These are phyloP conservation scores for Drechslera avenae DNA, from an alignment of 2,329 filamentous ascomycete species.

Conservation along the genomic window DNA sequence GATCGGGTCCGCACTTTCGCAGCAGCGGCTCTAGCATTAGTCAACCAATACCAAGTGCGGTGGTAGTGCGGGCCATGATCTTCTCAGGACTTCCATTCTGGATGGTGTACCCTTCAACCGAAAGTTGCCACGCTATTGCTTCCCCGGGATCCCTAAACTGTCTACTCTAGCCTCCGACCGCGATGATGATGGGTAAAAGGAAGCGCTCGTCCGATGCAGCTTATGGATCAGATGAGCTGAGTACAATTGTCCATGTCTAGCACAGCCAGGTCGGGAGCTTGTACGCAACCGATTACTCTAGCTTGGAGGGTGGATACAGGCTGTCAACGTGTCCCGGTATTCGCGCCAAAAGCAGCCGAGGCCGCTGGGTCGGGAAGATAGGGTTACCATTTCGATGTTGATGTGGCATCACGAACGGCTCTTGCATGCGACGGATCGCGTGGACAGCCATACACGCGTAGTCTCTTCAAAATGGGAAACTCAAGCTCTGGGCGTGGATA, in stretches of 20 bases:
- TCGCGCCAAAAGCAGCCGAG: slow-evolving; percentile 49
- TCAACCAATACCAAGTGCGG: not conserved
- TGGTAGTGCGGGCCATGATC: too few species aligned
- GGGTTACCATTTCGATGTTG: slow-evolving; percentile 30
- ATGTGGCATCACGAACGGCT: slow-evolving; percentile 20
- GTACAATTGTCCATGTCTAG: slow-evolving; percentile 1
- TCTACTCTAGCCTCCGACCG: slow-evolving; percentile 14
- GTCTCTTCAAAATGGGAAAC: slow-evolving; percentile 21
- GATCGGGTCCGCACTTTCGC: too few species aligned
- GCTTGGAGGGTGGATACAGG: slow-evolving; percentile 1
- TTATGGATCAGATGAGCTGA: slow-evolving; percentile 26
- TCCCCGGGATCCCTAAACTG: slow-evolving; percentile 23
- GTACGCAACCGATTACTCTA: slow-evolving; percentile 3
- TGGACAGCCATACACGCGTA: slow-evolving; percentile 11
- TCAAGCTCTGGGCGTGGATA: slow-evolving; percentile 17
- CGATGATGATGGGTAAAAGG: slow-evolving; percentile 29
- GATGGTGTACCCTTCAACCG: slow-evolving; percentile 29
- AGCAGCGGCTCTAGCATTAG: not conserved
- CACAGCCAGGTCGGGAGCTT: not conserved
- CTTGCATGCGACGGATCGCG: not conserved
- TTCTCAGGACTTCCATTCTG: slow-evolving; percentile 12
- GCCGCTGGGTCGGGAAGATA: slow-evolving; percentile 13
- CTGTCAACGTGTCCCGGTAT: slow-evolving; percentile 8
- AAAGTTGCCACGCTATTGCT: slow-evolving; percentile 24
- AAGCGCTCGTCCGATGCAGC: slow-evolving; percentile 33